These are phyloP conservation scores for Fusarium tanahbumbuense DNA, from an alignment of 2,329 filamentous ascomycete genomes.

Conservation along the genomic window DNA sequence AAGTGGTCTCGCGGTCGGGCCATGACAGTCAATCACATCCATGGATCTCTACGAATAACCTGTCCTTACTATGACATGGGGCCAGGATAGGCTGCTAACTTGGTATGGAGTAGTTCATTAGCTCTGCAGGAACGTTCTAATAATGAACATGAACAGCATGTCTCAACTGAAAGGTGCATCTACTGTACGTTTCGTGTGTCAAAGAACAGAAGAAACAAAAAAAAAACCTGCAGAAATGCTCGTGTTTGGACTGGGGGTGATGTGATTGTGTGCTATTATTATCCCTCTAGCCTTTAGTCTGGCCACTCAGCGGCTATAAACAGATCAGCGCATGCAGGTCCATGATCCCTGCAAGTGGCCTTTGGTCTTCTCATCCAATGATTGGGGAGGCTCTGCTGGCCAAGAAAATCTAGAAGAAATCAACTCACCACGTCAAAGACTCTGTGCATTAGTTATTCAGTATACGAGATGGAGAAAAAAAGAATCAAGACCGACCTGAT, in stretches of 20 bases:
- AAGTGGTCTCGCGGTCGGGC: constrained; percentile 8
- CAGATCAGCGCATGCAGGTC: constrained; percentile 6
- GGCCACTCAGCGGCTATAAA: constrained; percentile 33
- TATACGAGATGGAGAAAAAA: constrained; percentile 22
- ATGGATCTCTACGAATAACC: not conserved
- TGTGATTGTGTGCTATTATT: constrained; percentile 33
- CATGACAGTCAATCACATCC: not conserved
- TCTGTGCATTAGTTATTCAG: constrained; percentile 17
- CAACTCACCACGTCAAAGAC: constrained; percentile 24
- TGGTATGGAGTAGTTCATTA: not conserved
- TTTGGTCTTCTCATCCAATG: constrained; percentile 12
- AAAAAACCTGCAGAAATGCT: constrained; percentile 14
- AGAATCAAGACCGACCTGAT: not conserved
- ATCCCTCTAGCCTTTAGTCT: constrained; percentile 6
- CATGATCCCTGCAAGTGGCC: constrained; percentile 22
- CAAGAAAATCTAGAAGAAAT: constrained; percentile 4
- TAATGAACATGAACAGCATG: constrained; percentile 17
- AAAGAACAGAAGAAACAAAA: not conserved
- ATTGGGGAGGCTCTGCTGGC: not conserved
- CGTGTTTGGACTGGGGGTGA: constrained; percentile 30
- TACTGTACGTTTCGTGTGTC: not conserved
- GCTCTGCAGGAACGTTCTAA: constrained; percentile 21
- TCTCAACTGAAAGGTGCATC: not conserved
- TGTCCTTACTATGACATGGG: not conserved
- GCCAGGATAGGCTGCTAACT: constrained; percentile 1